These are phyloP conservation scores for Haematococcus lacustris DNA, from an alignment of 139 green algal genomes.

Conservation along the genomic window DNA sequence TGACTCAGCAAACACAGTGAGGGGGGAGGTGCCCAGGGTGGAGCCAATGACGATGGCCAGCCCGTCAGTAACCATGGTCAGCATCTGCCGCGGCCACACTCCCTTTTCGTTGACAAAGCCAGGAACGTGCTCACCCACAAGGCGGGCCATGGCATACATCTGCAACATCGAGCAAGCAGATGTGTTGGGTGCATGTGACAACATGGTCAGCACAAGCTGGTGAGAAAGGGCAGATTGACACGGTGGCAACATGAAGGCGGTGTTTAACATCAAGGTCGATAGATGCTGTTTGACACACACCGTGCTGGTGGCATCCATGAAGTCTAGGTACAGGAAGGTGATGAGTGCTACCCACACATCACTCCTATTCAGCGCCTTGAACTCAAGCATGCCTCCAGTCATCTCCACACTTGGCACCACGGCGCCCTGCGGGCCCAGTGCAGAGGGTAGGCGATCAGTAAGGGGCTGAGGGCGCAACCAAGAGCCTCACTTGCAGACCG, in stretches of 20 bases:
- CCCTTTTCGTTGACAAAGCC: slow-evolving; percentile 54
- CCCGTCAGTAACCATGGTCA: slow-evolving; percentile 60
- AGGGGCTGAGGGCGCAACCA: background rate
- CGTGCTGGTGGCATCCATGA: slow-evolving; percentile 64
- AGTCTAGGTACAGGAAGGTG: slow-evolving; percentile 64
- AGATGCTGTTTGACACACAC: too few relatives aligned
- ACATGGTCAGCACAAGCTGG: too few relatives aligned
- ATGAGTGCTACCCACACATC: slow-evolving; percentile 21
- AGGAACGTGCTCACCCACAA: slow-evolving; percentile 48
- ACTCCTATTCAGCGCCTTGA: slow-evolving; percentile 4
- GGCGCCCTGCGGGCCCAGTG: slow-evolving; percentile 32
- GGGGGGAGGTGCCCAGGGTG: slow-evolving; percentile 63
- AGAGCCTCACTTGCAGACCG: background rate
- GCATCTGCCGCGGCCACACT: slow-evolving; percentile 47
- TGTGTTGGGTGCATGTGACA: too few relatives aligned
- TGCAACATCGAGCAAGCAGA: too few relatives aligned
- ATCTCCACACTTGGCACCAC: slow-evolving; percentile 22
- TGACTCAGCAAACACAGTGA: slow-evolving; percentile 63
- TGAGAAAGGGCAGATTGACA: too few relatives aligned
- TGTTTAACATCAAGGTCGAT: too few relatives aligned
- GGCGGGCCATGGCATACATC: slow-evolving; percentile 71
- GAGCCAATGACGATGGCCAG: slow-evolving; percentile 57
- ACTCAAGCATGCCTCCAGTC: slow-evolving; percentile 20
- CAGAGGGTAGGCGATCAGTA: slow-evolving; percentile 45
- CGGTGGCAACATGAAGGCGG: too few relatives aligned